Evolutionary conservation across 2,329 filamentous ascomycete species (phyloP).

Genomic region (Colletotrichum caudatum): DNA sequence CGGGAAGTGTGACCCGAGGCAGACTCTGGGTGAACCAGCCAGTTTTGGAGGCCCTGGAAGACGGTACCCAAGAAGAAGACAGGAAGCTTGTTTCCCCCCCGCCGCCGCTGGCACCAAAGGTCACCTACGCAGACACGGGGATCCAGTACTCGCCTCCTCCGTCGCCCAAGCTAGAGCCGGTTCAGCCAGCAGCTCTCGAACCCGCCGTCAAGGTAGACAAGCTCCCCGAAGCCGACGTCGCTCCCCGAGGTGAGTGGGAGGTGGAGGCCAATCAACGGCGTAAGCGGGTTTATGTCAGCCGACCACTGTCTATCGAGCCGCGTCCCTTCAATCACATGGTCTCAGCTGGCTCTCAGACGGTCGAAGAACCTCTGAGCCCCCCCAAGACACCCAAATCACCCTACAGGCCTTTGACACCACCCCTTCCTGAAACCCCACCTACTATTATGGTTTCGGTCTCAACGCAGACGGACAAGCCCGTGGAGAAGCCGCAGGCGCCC

Average conservation of each 20-base stretch:
- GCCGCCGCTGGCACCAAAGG: constrained; percentile 51
- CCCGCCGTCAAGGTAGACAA: constrained; percentile 53
- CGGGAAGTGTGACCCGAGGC: constrained; percentile 66
- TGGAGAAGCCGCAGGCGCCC: constrained; percentile 42
- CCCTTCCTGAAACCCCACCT: constrained; percentile 53
- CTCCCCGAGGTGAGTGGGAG: constrained; percentile 65
- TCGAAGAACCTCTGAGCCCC: constrained; percentile 72
- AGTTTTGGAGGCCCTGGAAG: constrained; percentile 68
- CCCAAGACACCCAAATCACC: constrained; percentile 73
- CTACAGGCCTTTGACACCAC: constrained; percentile 54
- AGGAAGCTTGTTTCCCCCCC: constrained; percentile 49
- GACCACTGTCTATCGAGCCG: constrained; percentile 63
- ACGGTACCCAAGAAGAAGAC: constrained; percentile 63
- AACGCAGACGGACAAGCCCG: constrained; percentile 69
- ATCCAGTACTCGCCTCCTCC: constrained; percentile 87
- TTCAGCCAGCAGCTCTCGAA: constrained; percentile 58
- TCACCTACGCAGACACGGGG: constrained; percentile 78
- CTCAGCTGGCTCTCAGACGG: constrained; percentile 73
- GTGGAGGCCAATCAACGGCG: constrained; percentile 76
- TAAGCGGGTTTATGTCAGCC: constrained; percentile 72
- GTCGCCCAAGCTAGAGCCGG: constrained; percentile 69
- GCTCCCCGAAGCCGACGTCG: constrained; percentile 57
- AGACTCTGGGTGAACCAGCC: constrained; percentile 65
- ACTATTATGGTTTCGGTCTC: constrained; percentile 63
- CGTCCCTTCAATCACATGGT: constrained; percentile 66